Base-by-base conservation (phyloP, 192 early-diverging fungal genomes). In the Cetraspora pellucida region DNA sequence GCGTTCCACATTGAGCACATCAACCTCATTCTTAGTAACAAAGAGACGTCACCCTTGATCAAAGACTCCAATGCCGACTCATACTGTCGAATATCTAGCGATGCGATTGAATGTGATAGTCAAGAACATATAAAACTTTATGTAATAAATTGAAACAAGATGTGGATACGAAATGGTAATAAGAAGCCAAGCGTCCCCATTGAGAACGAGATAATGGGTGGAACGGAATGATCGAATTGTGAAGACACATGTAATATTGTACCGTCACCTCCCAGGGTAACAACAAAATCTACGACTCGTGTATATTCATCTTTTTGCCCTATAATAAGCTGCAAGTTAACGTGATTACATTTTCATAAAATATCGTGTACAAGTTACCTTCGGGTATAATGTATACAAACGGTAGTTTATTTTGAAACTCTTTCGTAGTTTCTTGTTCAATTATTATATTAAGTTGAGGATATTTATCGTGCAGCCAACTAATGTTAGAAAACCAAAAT, bases 261-360 rank as follows among this genome's bases (percentile, higher is more conserved):
- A 25, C 96, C 96, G 77, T 97, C 95, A 31, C 96, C 95, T 45
- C 95, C 96, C 11, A 97, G 84, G n/a, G 95, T 95, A n/a, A 97
- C 85, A 7, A 91, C 94, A 78, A 95, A 91, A 79, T 97, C 95
- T 0, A 94, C 89, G 0, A 86, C 82, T 25, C 93, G 81, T 10
- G 89, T 80, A 78, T 92, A 93, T 77, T 93, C 92, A n/a, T 64
- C 72, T 17, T 77, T 77, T 31, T 83, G 71, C 21, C 75, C 81
- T 70, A 78, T 78, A 57, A 72, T 21, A n/a, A n/a, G 10, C 14
- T 57, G 30, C 31, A 57, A 37, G 14, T 37, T 47, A 50, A 70
- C 10, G 19, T 9, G 1, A 52, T 55, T 3, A 37, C 21, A 1
- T 25, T 16, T 17, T 23, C 30, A 46, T 44, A 19, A 19, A 54